Percentiles rank a stretch among this genome's conserved stretches.
phyloP scores from a whole-genome alignment of 1,284 basidiomycete species.

The Fomitopsis betulina region DNA sequence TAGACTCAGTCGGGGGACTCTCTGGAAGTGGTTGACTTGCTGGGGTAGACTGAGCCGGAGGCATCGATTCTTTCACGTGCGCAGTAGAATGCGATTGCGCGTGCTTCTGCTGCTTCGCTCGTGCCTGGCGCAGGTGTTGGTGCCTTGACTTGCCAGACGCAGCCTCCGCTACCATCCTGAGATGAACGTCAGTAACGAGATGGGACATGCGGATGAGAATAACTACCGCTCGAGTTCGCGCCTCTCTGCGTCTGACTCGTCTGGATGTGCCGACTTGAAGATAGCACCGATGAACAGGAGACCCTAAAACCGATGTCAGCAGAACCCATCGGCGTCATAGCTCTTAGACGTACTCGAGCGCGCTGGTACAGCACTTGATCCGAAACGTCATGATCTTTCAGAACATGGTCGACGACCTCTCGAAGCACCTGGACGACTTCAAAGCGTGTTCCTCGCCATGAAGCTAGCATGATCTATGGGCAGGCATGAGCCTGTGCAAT shows the following conservation, averaged over 20 bases:
- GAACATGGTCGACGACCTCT: conserved; percentile 76
- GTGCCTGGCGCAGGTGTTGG: conserved; percentile 30
- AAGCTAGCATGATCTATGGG: conserved; percentile 83
- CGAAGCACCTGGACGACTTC: conserved; percentile 85
- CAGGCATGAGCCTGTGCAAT: background rate
- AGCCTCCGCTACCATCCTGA: conserved; percentile 31
- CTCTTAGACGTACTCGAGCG: conserved; percentile 61
- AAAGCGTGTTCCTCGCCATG: conserved; percentile 92
- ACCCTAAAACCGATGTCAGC: conserved; percentile 41
- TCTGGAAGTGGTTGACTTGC: background rate
- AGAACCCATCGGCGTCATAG: background rate
- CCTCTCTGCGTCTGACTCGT: conserved; percentile 88
- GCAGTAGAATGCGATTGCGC: background rate
- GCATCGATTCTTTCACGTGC: background rate
- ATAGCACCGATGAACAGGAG: conserved; percentile 80
- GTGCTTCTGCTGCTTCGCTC: conserved; percentile 14
- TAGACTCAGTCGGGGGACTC: background rate
- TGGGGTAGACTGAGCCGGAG: background rate
- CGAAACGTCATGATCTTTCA: conserved; percentile 70
- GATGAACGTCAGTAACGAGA: background rate
- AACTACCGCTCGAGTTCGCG: conserved; percentile 84
- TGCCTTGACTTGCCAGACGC: conserved; percentile 58
- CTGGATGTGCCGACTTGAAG: conserved; percentile 80
- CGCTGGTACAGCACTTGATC: conserved; percentile 73
- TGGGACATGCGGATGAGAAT: background rate